phyloP scores from a whole-genome alignment of 2,329 filamentous ascomycete genomes.

The Neurospora sp. region DNA sequence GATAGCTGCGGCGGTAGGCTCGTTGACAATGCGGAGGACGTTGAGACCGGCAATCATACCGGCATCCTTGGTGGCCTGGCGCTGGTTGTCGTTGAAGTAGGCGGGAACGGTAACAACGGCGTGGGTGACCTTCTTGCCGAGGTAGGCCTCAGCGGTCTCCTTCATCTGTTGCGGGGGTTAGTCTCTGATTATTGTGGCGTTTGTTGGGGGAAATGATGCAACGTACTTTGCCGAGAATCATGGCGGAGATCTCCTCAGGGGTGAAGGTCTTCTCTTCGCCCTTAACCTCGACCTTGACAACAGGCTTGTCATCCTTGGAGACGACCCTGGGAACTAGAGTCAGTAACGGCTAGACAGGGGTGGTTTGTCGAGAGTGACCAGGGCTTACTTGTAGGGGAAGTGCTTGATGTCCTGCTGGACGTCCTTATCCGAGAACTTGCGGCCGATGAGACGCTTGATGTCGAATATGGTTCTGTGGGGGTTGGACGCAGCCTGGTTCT shows the following conservation, averaged over 20 bases:
- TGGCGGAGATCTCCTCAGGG: conserved; percentile 52
- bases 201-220: conserved; percentile 16
- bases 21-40: conserved; percentile 92
- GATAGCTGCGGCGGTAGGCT: conserved; percentile 90
- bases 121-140: conserved; percentile 76
- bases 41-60: conserved; percentile 87
- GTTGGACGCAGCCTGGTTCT: conserved; percentile 86
- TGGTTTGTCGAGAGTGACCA: too few species aligned
- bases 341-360: not conserved
- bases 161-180: conserved; percentile 57
- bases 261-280: conserved; percentile 48
- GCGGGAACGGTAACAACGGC: conserved; percentile 89
- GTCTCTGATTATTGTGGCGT: conserved; percentile 44
- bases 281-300: conserved; percentile 61
- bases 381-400: conserved; percentile 72
- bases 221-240: conserved; percentile 52
- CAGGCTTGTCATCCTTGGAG: conserved; percentile 82
- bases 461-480: conserved; percentile 69
- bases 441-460: conserved; percentile 80
- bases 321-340: conserved; percentile 43
- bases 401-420: conserved; percentile 94
- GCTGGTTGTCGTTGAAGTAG: conserved; percentile 98
- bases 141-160: conserved; percentile 61
- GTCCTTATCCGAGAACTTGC: conserved; percentile 74
- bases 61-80: conserved; percentile 93